Evolutionary conservation across 345 rosid species (phyloP).

Genomic region (Kandelia obovata): DNA sequence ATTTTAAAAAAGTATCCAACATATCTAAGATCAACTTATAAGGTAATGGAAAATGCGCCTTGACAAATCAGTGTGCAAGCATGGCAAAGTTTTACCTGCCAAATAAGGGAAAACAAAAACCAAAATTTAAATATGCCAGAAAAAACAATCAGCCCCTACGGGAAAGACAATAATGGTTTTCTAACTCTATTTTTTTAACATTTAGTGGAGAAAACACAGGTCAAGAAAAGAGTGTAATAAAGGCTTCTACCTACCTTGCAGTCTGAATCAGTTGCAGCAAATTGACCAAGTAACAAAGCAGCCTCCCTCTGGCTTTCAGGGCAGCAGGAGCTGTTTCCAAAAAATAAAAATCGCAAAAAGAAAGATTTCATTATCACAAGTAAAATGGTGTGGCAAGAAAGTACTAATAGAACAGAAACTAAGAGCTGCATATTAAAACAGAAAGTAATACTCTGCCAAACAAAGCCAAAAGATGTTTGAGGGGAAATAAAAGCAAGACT

Average conservation of each 20-base stretch:
- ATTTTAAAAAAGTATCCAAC: no score
- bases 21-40: neutral
- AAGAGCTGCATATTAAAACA: no score
- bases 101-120: no score
- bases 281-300: conserved; percentile 94
- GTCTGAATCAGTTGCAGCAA: conserved; percentile 98
- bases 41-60: neutral
- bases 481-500: neutral
- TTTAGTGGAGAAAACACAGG: neutral
- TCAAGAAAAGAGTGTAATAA: neutral
- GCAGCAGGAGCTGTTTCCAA: conserved; percentile 77
- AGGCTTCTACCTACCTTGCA: conserved; percentile 59
- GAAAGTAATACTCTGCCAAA: neutral
- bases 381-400: neutral
- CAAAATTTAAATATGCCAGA: no score
- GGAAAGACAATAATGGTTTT: no score
- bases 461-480: neutral
- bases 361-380: neutral
- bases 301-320: conserved; percentile 99
- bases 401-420: no score
- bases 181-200: no score
- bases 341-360: conserved; percentile 24
- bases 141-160: no score
- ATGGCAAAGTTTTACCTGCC: no score
- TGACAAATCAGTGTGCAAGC: neutral